A percentile compares a stretch with the other conserved stretches of the same genome.
Evolutionary conservation across 192 early-diverging fungal genomes (phyloP).

Genomic region (Funneliformis mosseae): DNA sequence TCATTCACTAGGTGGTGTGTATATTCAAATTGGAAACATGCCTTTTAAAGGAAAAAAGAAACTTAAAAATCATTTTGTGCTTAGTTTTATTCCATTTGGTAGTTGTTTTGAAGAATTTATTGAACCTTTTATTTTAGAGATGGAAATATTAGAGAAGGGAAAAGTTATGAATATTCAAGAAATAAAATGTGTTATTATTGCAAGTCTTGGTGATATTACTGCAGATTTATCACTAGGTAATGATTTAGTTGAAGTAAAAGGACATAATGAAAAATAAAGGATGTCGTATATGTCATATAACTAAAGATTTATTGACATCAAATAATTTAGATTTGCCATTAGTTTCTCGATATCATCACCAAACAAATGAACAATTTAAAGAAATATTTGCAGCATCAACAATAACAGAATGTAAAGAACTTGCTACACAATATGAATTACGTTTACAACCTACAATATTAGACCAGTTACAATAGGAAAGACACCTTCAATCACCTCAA

Average conservation of each 20-base stretch:
- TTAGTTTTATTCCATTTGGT: not conserved
- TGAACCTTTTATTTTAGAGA: not conserved
- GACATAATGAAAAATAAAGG: not conserved
- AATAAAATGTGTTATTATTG: not conserved
- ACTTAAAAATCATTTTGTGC: not conserved
- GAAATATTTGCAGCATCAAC: no score
- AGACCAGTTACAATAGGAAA: no score
- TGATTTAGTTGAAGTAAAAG: constrained; percentile 1
- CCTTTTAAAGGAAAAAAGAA: not conserved
- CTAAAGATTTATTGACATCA: not conserved
- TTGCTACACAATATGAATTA: no score
- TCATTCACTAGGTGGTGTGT: not conserved
- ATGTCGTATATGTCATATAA: not conserved
- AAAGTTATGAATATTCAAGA: not conserved
- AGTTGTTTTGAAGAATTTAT: not conserved
- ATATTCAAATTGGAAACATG: no score
- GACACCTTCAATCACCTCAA: no score
- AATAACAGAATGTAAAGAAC: no score
- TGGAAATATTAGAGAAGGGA: not conserved
- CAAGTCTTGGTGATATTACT: not conserved
- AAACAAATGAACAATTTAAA: not conserved
- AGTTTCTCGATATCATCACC: not conserved
- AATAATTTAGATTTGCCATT: not conserved
- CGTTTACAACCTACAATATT: no score
- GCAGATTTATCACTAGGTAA: constrained; percentile 6